A percentile compares a stretch with the other conserved stretches of the same genome.
Evolutionary conservation across 768 basidiomycete genomes (phyloP).

Genomic region (Mycena capillaripes): DNA sequence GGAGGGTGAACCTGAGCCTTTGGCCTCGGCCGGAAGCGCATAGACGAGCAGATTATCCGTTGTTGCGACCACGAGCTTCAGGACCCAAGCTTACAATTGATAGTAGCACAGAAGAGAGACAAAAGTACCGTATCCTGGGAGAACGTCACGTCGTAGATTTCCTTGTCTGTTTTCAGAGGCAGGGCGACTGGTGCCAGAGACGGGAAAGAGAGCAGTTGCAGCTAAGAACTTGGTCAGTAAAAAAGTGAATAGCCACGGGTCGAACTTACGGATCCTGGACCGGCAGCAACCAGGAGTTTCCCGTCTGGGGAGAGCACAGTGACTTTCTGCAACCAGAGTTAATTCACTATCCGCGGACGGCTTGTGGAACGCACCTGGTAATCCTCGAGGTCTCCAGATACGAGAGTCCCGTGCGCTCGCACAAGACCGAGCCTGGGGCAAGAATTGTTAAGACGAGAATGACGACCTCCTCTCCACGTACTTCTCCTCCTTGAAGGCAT

Average conservation of each 20-base stretch:
- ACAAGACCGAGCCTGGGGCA: slow-evolving; percentile 65
- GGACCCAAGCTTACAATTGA: neutral
- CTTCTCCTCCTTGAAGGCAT: slow-evolving; percentile 70
- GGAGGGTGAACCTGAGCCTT: slow-evolving; percentile 36
- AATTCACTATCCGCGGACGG: slow-evolving; percentile 17
- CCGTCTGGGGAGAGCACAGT: slow-evolving; percentile 84
- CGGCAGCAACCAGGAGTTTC: slow-evolving; percentile 77
- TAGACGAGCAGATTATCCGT: slow-evolving; percentile 77
- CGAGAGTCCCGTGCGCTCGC: slow-evolving; percentile 73
- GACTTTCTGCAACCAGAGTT: slow-evolving; percentile 76
- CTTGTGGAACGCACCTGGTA: slow-evolving; percentile 78
- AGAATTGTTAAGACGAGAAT: neutral
- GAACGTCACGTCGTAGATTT: slow-evolving; percentile 91
- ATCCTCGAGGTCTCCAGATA: slow-evolving; percentile 73
- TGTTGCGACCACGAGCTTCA: slow-evolving; percentile 76
- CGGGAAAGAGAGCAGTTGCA: slow-evolving; percentile 78
- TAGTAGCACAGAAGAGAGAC: slow-evolving; percentile 8
- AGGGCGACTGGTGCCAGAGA: slow-evolving; percentile 63
- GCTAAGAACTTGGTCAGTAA: slow-evolving; percentile 50
- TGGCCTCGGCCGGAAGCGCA: slow-evolving; percentile 55
- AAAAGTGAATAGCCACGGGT: neutral
- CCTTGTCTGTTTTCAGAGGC: slow-evolving; percentile 73
- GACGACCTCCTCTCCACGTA: slow-evolving; percentile 48
- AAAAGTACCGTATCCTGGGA: slow-evolving; percentile 70
- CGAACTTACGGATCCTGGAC: slow-evolving; percentile 73